These are phyloP conservation scores for Extremus antarcticus DNA, from an alignment of 495 filamentous ascomycete species.

Conservation along the genomic window DNA sequence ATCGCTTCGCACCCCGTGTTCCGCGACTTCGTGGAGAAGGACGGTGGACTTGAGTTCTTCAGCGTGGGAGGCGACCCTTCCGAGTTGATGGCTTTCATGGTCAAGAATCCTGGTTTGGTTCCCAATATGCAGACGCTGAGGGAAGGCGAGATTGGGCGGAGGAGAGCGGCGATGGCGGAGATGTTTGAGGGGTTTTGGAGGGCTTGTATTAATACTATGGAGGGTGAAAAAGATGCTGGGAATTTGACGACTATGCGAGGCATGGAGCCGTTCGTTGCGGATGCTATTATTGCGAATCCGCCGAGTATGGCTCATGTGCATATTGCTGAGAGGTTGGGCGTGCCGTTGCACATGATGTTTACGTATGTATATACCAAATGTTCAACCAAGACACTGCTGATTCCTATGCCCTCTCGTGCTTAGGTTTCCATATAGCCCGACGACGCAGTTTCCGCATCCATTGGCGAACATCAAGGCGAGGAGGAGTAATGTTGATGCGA, in stretches of 20 bases:
- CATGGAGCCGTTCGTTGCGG: constrained; percentile 26
- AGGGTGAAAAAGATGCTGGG: constrained; percentile 39
- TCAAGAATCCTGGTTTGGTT: constrained; percentile 65
- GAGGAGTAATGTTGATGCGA: constrained; percentile 29
- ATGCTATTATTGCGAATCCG: constrained; percentile 34
- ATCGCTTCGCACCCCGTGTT: constrained; percentile 61
- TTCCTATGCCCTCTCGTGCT: too few relatives aligned
- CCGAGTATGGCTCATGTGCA: constrained; percentile 31
- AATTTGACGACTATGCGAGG: constrained; percentile 40
- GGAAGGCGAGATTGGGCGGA: constrained; percentile 50
- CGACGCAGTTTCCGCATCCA: constrained; percentile 30
- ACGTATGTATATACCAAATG: too few relatives aligned
- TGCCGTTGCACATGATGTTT: constrained; percentile 35
- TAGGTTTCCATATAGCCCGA: constrained; percentile 32
- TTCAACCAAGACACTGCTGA: too few relatives aligned
- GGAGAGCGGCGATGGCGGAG: constrained; percentile 47
- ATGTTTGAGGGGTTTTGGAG: constrained; percentile 36
- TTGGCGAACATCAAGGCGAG: constrained; percentile 31
- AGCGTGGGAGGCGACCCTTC: constrained; percentile 60
- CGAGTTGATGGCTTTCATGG: constrained; percentile 73
- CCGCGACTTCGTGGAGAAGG: constrained; percentile 50
- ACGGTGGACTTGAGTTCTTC: constrained; percentile 57
- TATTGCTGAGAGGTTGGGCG: constrained; percentile 31
- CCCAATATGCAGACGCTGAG: constrained; percentile 53
- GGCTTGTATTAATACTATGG: constrained; percentile 30